phyloP scores from a whole-genome alignment of 2,329 filamentous ascomycete genomes.

The Neocucurbitaria cava region DNA sequence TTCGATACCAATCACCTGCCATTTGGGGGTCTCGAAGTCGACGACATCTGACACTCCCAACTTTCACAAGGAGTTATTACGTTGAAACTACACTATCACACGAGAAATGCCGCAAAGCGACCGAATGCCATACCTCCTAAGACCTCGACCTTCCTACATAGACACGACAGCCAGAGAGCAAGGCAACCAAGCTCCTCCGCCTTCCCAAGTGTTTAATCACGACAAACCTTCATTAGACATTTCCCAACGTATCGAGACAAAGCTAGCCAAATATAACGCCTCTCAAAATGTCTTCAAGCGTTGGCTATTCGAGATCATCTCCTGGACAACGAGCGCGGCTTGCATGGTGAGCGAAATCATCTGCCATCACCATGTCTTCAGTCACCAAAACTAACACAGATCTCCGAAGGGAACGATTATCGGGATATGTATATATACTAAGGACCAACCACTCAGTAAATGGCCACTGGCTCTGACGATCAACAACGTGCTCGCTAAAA shows the following conservation, averaged over 20 bases:
- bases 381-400: not conserved
- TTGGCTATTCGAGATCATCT: slow-evolving; percentile 41
- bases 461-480: slow-evolving; percentile 36
- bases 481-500: slow-evolving; percentile 25
- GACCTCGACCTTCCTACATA: not conserved
- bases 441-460: slow-evolving; percentile 35
- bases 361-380: not conserved
- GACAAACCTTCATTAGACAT: slow-evolving; percentile 18
- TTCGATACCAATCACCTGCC: not conserved
- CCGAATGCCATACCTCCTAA: not conserved
- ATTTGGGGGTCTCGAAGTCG: not conserved
- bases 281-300: slow-evolving; percentile 25
- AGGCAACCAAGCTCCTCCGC: not conserved
- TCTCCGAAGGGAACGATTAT: slow-evolving; percentile 35
- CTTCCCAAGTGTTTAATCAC: not conserved
- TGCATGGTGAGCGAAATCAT: slow-evolving; percentile 29
- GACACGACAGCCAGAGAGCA: not conserved
- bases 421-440: slow-evolving; percentile 34
- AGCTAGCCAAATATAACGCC: slow-evolving; percentile 29
- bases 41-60: not conserved
- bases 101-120: not conserved
- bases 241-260: slow-evolving; percentile 27
- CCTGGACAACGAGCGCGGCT: slow-evolving; percentile 36
- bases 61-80: not conserved
- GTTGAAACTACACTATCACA: not conserved